Conservation (phyloP, 176 grass and related monocot species). For the sorghum (Sorghum bicolor) region DNA sequence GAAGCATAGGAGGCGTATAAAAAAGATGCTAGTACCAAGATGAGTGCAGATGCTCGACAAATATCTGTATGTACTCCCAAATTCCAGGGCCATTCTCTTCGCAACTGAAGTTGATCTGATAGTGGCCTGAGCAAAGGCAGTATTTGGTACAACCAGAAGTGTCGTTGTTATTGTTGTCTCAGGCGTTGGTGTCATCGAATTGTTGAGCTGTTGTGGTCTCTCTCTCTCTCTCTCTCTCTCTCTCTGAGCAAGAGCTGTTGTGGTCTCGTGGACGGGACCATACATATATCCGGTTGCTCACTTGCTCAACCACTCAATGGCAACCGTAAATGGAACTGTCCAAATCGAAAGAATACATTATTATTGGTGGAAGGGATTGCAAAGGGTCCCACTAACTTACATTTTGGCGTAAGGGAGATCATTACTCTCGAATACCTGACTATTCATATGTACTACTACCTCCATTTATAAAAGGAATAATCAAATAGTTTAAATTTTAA, state of each 20-base stretch:
- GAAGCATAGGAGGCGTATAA: no score
- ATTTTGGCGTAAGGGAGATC: neutral
- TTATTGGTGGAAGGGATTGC: neutral
- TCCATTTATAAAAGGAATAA: no score
- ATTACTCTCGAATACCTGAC: neutral
- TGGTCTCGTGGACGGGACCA: neutral
- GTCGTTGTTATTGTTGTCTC: neutral
- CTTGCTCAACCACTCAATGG: conserved; percentile 4
- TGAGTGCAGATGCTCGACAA: no score
- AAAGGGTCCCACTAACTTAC: neutral
- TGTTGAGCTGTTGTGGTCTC: neutral
- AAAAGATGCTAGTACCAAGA: no score
- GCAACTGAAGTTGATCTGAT: neutral
- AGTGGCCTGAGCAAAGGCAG: neutral
- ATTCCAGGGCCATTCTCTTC: neutral
- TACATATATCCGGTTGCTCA: neutral
- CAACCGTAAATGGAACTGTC: neutral
- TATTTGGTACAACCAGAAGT: neutral
- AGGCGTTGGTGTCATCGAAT: neutral
- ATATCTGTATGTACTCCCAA: neutral
- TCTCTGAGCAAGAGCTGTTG: no score
- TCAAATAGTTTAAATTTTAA: no score
- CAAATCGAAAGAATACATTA: neutral
- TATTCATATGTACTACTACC: neutral
- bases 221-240: no score